A percentile compares a stretch with the other conserved stretches of the same genome.
Conservation (phyloP, 2,329 filamentous ascomycete genomes). For the Lasiodiplodia gonubiensis region DNA sequence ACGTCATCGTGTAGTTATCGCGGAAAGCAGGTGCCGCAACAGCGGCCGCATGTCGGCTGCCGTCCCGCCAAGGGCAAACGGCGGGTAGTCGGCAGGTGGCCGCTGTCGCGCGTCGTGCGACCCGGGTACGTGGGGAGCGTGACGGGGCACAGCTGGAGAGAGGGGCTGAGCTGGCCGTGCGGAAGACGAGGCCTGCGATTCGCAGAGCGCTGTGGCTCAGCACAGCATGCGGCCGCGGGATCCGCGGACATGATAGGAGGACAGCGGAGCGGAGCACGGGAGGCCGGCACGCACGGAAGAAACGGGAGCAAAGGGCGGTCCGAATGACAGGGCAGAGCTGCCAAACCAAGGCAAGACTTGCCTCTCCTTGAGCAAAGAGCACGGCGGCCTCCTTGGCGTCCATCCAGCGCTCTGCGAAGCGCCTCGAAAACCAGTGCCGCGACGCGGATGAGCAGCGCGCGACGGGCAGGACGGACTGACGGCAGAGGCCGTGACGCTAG, state of each 20-base stretch:
- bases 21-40: not conserved
- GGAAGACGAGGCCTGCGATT: not conserved
- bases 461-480: not conserved
- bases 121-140: not conserved
- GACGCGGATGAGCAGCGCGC: not conserved
- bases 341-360: constrained; percentile 21
- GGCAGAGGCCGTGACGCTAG: not conserved
- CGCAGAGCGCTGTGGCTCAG: not conserved
- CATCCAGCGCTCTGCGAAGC: not conserved
- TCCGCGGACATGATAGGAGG: not conserved
- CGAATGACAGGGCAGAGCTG: constrained; percentile 13
- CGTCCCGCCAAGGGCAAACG: not conserved
- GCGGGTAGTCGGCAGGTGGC: constrained; percentile 16
- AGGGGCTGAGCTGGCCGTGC: constrained; percentile 15
- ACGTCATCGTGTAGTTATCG: constrained; percentile 2
- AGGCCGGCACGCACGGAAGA: constrained; percentile 24
- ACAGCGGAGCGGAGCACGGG: constrained; percentile 19
- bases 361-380: not conserved
- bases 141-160: constrained; percentile 8
- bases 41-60: not conserved
- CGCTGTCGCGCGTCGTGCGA: not conserved
- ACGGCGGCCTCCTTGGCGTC: not conserved
- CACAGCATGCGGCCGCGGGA: not conserved
- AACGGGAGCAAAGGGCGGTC: constrained; percentile 9
- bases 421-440: not conserved